Percentiles rank a stretch among this genome's conserved stretches.
phyloP scores from a whole-genome alignment of 176 grass and related monocot species.

The Triticum urartu region DNA sequence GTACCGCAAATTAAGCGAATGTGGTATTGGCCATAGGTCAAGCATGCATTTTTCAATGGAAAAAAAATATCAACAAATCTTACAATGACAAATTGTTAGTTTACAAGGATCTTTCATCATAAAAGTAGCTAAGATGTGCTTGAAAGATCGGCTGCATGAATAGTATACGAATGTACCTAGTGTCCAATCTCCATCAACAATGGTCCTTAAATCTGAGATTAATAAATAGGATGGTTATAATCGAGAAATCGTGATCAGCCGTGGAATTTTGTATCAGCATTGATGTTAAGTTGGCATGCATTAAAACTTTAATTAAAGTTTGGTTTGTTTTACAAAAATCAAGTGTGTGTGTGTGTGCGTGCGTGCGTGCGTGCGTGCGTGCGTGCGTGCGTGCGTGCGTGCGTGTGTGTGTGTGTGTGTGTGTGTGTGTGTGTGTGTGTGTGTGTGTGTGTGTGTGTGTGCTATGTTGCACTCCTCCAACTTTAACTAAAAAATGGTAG shows the following conservation, averaged over 20 bases:
- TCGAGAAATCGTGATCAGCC: background rate
- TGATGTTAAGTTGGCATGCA: slow-evolving; percentile 1
- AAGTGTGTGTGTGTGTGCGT: background rate
- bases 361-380: no score
- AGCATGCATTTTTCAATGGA: background rate
- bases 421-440: no score
- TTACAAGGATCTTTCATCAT: background rate
- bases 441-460: no score
- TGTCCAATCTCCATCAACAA: slow-evolving; percentile 18
- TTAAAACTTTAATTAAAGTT: background rate
- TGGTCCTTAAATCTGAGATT: slow-evolving; percentile 10
- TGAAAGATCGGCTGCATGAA: background rate
- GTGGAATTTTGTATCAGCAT: background rate
- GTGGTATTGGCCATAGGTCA: background rate
- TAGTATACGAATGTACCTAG: background rate
- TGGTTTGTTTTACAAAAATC: background rate
- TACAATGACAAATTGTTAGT: background rate
- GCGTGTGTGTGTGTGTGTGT: no score
- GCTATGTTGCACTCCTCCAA: background rate
- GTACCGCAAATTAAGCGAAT: no score
- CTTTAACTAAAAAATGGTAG: background rate
- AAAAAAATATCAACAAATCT: background rate
- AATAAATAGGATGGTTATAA: background rate
- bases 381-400: no score
- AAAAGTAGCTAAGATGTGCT: background rate